phyloP scores from a whole-genome alignment of 2,329 filamentous ascomycete species.

The Penicillium glabrum region DNA sequence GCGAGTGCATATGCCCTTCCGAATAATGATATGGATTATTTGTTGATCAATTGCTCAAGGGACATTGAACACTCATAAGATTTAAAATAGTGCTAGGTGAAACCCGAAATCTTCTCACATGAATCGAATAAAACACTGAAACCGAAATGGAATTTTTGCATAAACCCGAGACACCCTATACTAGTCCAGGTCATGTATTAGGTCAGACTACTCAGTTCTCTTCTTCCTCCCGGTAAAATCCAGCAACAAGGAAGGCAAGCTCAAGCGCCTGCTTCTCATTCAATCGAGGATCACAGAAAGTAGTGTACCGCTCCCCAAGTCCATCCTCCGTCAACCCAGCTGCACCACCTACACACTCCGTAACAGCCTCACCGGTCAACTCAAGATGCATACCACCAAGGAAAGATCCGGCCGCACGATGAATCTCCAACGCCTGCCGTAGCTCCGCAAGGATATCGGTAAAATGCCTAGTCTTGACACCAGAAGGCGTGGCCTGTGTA shows the following conservation, averaged over 20 bases:
- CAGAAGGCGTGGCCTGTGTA: constrained; percentile 64
- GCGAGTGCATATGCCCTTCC: no score
- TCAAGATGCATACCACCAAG: constrained; percentile 94
- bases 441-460: constrained; percentile 86
- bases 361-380: constrained; percentile 92
- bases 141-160: background rate
- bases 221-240: constrained; percentile 63
- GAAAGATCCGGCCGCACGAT: constrained; percentile 79
- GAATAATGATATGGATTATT: no score
- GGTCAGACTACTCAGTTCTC: constrained; percentile 13
- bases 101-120: no score
- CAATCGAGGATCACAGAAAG: constrained; percentile 89
- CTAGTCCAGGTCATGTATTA: background rate
- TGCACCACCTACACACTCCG: constrained; percentile 90
- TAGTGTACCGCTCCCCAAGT: constrained; percentile 86
- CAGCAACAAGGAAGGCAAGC: constrained; percentile 88
- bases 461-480: constrained; percentile 92
- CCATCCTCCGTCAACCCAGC: constrained; percentile 86
- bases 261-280: constrained; percentile 99
- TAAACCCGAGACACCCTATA: background rate
- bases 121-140: background rate
- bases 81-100: no score
- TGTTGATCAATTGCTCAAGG: no score
- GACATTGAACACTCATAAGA: no score
- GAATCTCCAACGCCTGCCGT: constrained; percentile 77